Evolutionary conservation across 2,329 filamentous ascomycete genomes (phyloP).

Genomic region (Talaromyces piceae): DNA sequence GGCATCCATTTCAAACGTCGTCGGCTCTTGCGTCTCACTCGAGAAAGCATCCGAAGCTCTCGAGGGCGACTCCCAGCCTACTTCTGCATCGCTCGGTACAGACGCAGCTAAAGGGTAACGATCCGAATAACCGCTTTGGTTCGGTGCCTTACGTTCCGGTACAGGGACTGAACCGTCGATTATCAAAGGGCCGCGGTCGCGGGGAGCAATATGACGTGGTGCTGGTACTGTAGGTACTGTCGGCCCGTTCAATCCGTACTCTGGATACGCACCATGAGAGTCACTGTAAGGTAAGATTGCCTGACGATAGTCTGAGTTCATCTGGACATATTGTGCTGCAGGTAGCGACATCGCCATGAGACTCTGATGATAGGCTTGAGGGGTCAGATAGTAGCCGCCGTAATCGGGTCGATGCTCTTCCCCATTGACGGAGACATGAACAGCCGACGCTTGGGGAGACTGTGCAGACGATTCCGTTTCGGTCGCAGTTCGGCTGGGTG

Average conservation of each 20-base stretch:
- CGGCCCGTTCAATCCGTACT: slow-evolving; percentile 18
- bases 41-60: slow-evolving; percentile 5
- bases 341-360: slow-evolving; percentile 31
- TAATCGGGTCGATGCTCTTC: slow-evolving; percentile 37
- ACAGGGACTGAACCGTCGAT: slow-evolving; percentile 40
- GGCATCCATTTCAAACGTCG: slow-evolving; percentile 29
- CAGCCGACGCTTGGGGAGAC: slow-evolving; percentile 1
- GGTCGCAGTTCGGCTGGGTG: slow-evolving; percentile 24
- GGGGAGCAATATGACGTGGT: slow-evolving; percentile 21
- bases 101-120: slow-evolving; percentile 9
- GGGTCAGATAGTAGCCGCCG: slow-evolving; percentile 40
- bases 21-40: slow-evolving; percentile 23
- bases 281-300: slow-evolving; percentile 19
- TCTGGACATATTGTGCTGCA: slow-evolving; percentile 24
- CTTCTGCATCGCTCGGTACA: slow-evolving; percentile 3
- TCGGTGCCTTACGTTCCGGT: slow-evolving; percentile 21
- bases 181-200: slow-evolving; percentile 34
- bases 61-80: slow-evolving; percentile 7
- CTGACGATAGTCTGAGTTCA: slow-evolving; percentile 28
- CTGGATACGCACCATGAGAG: slow-evolving; percentile 16
- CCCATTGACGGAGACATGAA: slow-evolving; percentile 25
- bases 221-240: slow-evolving; percentile 16
- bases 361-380: slow-evolving; percentile 35
- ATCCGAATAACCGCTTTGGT: slow-evolving; percentile 28
- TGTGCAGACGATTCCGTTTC: slow-evolving; percentile 22